Evolutionary conservation across 2,329 filamentous ascomycete genomes (phyloP).

Genomic region (Monosporascus sp.): DNA sequence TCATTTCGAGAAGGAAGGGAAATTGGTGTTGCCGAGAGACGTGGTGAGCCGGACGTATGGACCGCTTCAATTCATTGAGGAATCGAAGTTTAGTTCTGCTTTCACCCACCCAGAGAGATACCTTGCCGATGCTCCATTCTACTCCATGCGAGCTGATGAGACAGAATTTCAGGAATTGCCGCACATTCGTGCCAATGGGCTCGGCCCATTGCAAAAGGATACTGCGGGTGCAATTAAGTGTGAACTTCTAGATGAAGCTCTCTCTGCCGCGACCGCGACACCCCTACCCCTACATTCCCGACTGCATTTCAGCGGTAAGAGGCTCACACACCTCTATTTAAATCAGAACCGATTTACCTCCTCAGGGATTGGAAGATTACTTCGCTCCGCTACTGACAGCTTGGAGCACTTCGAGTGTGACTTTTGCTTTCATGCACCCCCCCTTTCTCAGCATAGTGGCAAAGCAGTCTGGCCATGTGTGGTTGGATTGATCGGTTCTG

Average conservation of each 20-base stretch:
- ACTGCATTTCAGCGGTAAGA: conserved; percentile 21
- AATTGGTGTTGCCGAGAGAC: conserved; percentile 23
- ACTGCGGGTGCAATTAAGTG: conserved; percentile 26
- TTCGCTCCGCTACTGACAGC: conserved; percentile 38
- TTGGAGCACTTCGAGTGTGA: conserved; percentile 51
- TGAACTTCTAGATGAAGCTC: conserved; percentile 19
- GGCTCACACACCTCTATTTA: conserved; percentile 51
- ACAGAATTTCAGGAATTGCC: conserved; percentile 20
- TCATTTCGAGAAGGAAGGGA: conserved; percentile 42
- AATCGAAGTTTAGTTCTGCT: conserved; percentile 39
- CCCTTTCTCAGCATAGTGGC: conserved; percentile 5
- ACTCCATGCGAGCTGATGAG: conserved; percentile 20
- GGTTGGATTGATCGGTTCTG: conserved; percentile 38
- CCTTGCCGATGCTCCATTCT: conserved; percentile 43
- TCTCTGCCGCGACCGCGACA: conserved; percentile 6
- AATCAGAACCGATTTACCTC: conserved; percentile 44
- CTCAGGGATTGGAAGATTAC: conserved; percentile 35
- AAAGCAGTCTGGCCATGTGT: conserved; percentile 31
- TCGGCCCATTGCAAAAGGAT: conserved; percentile 26
- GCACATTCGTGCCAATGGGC: conserved; percentile 31
- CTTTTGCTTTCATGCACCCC: conserved; percentile 26
- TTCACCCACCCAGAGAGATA: conserved; percentile 44
- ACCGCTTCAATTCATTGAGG: conserved; percentile 38
- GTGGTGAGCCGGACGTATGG: conserved; percentile 32
- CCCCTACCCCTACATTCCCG: conserved; percentile 13